Percentiles rank a stretch among this genome's conserved stretches.
Conservation (phyloP, 2,329 filamentous ascomycete species). For the Diaporthe nobilis region DNA sequence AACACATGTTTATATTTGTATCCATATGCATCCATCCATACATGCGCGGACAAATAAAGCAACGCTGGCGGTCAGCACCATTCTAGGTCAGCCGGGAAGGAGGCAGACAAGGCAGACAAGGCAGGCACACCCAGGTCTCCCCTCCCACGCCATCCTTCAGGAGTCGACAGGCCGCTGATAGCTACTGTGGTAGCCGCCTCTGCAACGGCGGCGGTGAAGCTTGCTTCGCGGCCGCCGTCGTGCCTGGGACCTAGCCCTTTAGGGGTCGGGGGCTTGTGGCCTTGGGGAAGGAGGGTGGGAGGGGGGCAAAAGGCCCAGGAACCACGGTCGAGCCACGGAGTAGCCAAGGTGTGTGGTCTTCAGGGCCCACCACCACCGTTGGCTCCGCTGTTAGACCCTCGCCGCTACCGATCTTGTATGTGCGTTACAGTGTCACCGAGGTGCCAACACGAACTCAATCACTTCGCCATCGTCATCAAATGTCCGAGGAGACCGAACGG, state of each 20-base stretch:
- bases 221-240: conserved; percentile 22
- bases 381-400: neutral
- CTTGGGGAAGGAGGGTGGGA: neutral
- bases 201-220: conserved; percentile 30
- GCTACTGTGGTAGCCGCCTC: conserved; percentile 21
- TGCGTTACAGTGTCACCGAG: conserved; percentile 31
- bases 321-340: conserved; percentile 15
- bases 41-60: conserved; percentile 1
- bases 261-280: neutral
- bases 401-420: conserved; percentile 44
- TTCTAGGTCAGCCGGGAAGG: neutral
- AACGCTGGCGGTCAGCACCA: neutral
- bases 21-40: neutral
- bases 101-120: neutral
- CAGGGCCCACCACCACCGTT: conserved; percentile 3
- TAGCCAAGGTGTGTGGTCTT: conserved; percentile 15
- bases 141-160: conserved; percentile 6
- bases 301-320: conserved; percentile 7
- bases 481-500: conserved; percentile 44
- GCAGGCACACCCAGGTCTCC: conserved; percentile 7
- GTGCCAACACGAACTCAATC: conserved; percentile 43
- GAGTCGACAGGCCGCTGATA: conserved; percentile 15
- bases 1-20: conserved; percentile 10
- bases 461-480: conserved; percentile 35
- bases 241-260: conserved; percentile 10